phyloP scores from a whole-genome alignment of 192 early-diverging fungal species.

The Oehlia diaphana region DNA sequence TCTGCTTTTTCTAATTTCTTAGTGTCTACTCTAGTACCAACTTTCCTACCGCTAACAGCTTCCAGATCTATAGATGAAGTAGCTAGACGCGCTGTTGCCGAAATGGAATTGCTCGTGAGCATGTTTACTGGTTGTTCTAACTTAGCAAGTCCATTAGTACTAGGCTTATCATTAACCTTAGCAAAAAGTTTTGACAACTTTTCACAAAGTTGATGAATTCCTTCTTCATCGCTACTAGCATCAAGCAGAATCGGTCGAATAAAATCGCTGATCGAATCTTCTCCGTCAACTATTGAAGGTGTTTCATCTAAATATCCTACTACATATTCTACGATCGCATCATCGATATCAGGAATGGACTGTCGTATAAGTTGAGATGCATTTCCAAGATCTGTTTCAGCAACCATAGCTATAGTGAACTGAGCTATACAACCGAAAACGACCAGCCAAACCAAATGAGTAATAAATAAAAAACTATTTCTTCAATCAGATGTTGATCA shows the following conservation, averaged over 20 bases:
- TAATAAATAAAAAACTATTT: too few relatives aligned
- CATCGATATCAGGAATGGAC: constrained; percentile 70
- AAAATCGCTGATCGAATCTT: constrained; percentile 64
- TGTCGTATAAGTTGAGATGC: constrained; percentile 51
- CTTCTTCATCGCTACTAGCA: constrained; percentile 59
- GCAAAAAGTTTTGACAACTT: constrained; percentile 61
- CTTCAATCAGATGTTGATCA: too few relatives aligned
- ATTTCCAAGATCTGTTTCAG: constrained; percentile 27
- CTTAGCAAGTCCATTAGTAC: constrained; percentile 52
- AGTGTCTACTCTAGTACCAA: constrained; percentile 73
- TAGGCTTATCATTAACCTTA: constrained; percentile 39
- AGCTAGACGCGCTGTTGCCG: constrained; percentile 49
- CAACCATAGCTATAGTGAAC: background rate
- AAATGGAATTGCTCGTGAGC: constrained; percentile 62
- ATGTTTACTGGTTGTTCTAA: constrained; percentile 68
- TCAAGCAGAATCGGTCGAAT: constrained; percentile 70
- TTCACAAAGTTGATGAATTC: constrained; percentile 70
- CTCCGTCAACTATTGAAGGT: constrained; percentile 50
- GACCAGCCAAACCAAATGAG: background rate
- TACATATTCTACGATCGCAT: constrained; percentile 76
- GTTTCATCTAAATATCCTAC: constrained; percentile 71
- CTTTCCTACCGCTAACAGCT: constrained; percentile 62
- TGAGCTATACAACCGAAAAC: background rate
- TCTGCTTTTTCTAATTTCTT: constrained; percentile 91
- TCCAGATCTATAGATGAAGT: constrained; percentile 62